A percentile compares a stretch with the other conserved stretches of the same genome.
These are phyloP conservation scores for Phyllosticta capitalensis DNA, from an alignment of 2,329 filamentous ascomycete species.

Conservation along the genomic window DNA sequence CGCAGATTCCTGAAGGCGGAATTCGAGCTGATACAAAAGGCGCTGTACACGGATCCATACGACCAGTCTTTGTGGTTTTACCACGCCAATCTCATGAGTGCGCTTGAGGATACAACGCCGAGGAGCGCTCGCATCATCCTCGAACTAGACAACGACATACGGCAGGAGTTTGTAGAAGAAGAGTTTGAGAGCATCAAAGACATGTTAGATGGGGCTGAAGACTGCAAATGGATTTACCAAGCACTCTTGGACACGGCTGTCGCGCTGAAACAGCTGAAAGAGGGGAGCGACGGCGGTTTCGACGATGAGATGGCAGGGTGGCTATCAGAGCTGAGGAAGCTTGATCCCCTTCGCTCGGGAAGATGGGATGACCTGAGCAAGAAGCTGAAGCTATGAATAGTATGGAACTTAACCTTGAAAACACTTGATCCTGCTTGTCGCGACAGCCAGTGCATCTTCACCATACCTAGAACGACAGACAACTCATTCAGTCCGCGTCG, in stretches of 20 bases:
- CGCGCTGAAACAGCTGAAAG: not conserved
- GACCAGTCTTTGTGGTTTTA: conserved; percentile 98
- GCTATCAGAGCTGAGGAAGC: conserved; percentile 54
- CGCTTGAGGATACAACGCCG: conserved; percentile 42
- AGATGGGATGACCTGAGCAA: conserved; percentile 55
- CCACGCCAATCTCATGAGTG: conserved; percentile 75
- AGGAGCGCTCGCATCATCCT: conserved; percentile 52
- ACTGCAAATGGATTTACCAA: conserved; percentile 85
- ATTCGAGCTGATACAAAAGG: conserved; percentile 63
- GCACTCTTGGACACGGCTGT: conserved; percentile 67
- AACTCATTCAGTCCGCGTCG: too few species aligned
- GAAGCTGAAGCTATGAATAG: conserved; percentile 5
- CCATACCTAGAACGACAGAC: too few species aligned
- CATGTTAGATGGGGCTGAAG: conserved; percentile 54
- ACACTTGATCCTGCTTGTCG: too few species aligned
- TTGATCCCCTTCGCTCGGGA: conserved; percentile 66
- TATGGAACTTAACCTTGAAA: too few species aligned
- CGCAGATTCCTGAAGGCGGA: conserved; percentile 67
- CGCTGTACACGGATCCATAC: conserved; percentile 79
- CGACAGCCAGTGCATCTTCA: too few species aligned
- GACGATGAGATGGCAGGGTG: conserved; percentile 41
- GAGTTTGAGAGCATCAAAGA: conserved; percentile 70
- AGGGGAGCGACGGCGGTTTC: conserved; percentile 38
- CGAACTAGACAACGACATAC: conserved; percentile 51
- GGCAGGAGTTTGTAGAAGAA: conserved; percentile 52